phyloP scores from a whole-genome alignment of 225 moss, liverwort and hornwort species.

The Pseudisothecium myosuroides region DNA sequence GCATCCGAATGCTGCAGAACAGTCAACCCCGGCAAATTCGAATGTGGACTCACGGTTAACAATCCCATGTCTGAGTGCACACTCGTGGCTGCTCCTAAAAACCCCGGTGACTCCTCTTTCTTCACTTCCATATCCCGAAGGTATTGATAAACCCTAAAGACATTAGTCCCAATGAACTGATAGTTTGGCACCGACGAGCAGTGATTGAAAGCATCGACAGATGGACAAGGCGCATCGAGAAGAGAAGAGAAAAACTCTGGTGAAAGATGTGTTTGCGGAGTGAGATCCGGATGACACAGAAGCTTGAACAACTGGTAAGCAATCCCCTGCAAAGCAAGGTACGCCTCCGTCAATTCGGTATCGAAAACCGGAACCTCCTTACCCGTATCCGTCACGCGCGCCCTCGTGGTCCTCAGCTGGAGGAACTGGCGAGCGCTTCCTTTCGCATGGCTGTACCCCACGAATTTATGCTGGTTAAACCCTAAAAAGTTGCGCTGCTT shows the following conservation, averaged over 20 bases:
- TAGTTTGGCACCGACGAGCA: constrained; percentile 8
- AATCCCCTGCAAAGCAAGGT: constrained; percentile 22
- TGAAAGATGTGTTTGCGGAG: constrained; percentile 16
- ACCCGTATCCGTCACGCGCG: background rate
- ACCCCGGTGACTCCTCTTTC: background rate
- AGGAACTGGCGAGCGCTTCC: constrained; percentile 44
- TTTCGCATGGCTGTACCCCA: constrained; percentile 24
- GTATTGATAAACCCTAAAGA: constrained; percentile 35
- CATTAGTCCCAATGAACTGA: constrained; percentile 36
- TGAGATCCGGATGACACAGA: constrained; percentile 29
- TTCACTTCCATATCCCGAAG: background rate
- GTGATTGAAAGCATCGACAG: constrained; percentile 2
- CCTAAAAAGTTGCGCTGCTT: constrained; percentile 16
- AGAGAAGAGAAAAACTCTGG: constrained; percentile 5
- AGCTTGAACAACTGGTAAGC: constrained; percentile 39
- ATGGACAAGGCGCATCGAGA: constrained; percentile 12
- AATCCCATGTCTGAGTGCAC: constrained; percentile 46
- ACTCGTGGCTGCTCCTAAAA: constrained; percentile 16
- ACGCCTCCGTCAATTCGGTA: constrained; percentile 5
- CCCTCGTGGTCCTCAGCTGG: constrained; percentile 34
- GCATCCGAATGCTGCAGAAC: constrained; percentile 28
- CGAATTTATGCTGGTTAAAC: constrained; percentile 15
- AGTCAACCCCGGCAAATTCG: constrained; percentile 32
- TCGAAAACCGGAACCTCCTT: constrained; percentile 19
- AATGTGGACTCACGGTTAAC: constrained; percentile 37